Evolutionary conservation across 2,329 filamentous ascomycete species (phyloP).

Genomic region (Tolypocladium nubicola): DNA sequence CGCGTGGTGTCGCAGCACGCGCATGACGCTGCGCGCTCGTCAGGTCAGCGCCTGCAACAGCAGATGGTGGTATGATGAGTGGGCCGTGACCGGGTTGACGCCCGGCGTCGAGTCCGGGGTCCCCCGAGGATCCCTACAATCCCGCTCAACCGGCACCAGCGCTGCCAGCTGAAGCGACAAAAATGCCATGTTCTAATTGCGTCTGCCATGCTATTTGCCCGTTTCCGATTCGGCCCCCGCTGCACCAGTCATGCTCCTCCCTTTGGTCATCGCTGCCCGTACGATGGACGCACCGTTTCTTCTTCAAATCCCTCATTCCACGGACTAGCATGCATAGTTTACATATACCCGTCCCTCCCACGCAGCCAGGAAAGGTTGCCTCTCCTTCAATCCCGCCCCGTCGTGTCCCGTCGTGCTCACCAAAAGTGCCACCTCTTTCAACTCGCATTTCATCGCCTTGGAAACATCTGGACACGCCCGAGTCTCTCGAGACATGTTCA

Average conservation of each 20-base stretch:
- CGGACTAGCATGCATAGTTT: neutral
- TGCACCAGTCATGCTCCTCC: neutral
- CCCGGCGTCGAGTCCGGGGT: neutral
- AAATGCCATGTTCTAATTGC: neutral
- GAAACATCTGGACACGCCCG: neutral
- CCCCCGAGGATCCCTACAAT: neutral
- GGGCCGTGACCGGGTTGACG: neutral
- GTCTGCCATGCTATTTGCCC: neutral
- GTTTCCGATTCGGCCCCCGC: neutral
- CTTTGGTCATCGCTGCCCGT: neutral
- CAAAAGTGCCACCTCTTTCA: neutral
- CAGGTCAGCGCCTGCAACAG: neutral
- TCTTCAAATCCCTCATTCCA: neutral
- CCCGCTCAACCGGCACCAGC: neutral
- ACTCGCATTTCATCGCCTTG: neutral
- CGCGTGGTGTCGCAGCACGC: neutral
- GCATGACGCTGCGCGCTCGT: neutral
- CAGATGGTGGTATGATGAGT: neutral
- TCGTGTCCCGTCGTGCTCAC: neutral
- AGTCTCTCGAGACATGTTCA: neutral
- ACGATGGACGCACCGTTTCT: neutral
- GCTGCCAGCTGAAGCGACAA: neutral
- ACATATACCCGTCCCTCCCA: conserved; percentile 1
- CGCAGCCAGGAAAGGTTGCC: neutral
- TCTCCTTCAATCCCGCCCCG: neutral